Base-by-base conservation (phyloP, 1,139 yeast genomes). In the Suhomyces maxii region DNA sequence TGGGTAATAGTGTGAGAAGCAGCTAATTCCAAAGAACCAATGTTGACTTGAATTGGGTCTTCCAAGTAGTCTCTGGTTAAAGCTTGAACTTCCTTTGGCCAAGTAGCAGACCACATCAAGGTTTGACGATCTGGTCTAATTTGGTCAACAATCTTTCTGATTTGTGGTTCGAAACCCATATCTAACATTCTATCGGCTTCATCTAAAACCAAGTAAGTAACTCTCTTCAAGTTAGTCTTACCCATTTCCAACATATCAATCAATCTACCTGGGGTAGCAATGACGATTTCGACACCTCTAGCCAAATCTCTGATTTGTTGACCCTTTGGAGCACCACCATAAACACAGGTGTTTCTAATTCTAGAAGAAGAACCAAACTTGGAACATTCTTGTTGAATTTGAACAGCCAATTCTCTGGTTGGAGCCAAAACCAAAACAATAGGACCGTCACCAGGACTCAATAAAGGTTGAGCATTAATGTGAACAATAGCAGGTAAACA, bases 321-420 rank as follows among this genome's bases (percentile, higher is more conserved):
- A 64, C 98, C 97, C 72, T 85, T 89, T 67, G 98, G 97, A 59
- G 95, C 98, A 85, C 99, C 99, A 74, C 99, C 99, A 67, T 93
- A 93, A 56, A 93, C 93, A 82, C 98, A 91, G 52, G 97, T 89
- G 80, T 89, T 89, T 82, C 96, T 86, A 63, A 93, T 90, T 75
- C 96, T 84, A 12, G 97, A 89, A 47, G 95, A 81, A 52, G 81
- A 75, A 62, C 98, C 97, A 64, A 93, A 93, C 72, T 91, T 91
- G 68, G 93, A 83, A 72, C 98, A 93, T 74, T 93, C 99, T 60
- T 80, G 81, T 76, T 91, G 97, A 68, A 93, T 93, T 76, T 93
- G 99, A 59, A 89, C 96, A 52, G 99, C 99, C 71, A 93, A 80
- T 76, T 93, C 99, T 83, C 99, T 91, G 52, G 99, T 93, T 64